These are phyloP conservation scores for Penicillium goetzii DNA, from an alignment of 495 filamentous ascomycete species.

Conservation along the genomic window DNA sequence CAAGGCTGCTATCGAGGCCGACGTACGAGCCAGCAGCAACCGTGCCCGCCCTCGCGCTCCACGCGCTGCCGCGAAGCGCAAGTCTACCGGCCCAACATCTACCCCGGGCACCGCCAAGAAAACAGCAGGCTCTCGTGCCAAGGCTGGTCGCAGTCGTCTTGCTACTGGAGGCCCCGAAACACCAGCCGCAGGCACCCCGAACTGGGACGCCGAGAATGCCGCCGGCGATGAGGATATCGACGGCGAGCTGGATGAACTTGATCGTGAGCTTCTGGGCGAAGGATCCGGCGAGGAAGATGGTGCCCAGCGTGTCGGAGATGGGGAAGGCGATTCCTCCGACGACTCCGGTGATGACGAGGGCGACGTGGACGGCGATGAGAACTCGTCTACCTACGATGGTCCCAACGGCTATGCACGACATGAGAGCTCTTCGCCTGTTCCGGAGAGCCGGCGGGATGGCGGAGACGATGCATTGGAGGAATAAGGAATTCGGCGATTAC, in stretches of 20 bases:
- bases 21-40: conserved; percentile 29
- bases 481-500: conserved; percentile 19
- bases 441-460: conserved; percentile 25
- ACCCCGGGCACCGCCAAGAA: conserved; percentile 33
- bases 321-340: conserved; percentile 37
- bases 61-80: conserved; percentile 39
- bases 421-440: conserved; percentile 41
- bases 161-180: conserved; percentile 24
- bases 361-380: conserved; percentile 47
- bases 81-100: conserved; percentile 36
- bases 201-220: conserved; percentile 29
- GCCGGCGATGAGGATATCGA: conserved; percentile 40
- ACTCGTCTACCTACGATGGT: conserved; percentile 47
- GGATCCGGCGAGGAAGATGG: conserved; percentile 49
- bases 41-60: conserved; percentile 28
- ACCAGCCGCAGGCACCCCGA: conserved; percentile 26
- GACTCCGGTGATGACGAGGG: conserved; percentile 38
- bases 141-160: conserved; percentile 37
- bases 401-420: conserved; percentile 46
- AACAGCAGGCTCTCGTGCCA: conserved; percentile 33
- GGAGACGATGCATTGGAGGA: conserved; percentile 43
- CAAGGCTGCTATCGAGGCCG: conserved; percentile 31
- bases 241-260: conserved; percentile 55
- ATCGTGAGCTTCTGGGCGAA: conserved; percentile 56
- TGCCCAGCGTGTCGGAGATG: conserved; percentile 26